Conservation (phyloP, 2,329 filamentous ascomycete species). For the Fusarium brevicatenulatum region DNA sequence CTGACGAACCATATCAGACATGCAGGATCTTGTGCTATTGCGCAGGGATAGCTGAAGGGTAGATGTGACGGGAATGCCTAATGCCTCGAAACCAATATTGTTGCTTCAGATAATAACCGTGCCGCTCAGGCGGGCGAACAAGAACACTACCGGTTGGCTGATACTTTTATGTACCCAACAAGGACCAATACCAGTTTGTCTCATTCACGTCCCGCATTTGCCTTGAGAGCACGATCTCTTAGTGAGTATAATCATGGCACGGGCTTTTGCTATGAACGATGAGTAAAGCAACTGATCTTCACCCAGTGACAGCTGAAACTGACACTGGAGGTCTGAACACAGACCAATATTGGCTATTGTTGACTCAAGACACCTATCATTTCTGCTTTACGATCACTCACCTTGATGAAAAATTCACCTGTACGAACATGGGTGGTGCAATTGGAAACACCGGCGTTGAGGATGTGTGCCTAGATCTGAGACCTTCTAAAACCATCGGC, state of each 20-base stretch:
- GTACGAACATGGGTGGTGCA: conserved; percentile 7
- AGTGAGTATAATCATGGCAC: neutral
- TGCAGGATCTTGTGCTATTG: neutral
- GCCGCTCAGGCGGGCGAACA: neutral
- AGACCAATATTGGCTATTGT: neutral
- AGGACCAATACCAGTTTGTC: neutral
- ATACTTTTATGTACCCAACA: too few species aligned
- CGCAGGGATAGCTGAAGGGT: neutral
- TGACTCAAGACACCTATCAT: neutral
- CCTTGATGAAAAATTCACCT: neutral
- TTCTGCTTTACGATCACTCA: conserved; percentile 1
- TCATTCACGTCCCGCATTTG: neutral
- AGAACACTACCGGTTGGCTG: neutral
- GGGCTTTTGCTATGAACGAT: neutral
- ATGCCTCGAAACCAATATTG: neutral
- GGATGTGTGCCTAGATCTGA: conserved; percentile 25
- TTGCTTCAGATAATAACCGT: neutral
- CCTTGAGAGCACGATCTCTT: neutral
- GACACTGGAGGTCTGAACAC: neutral
- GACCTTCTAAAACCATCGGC: conserved; percentile 19
- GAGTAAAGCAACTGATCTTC: neutral
- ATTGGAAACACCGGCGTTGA: conserved; percentile 40
- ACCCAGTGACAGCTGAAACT: conserved; percentile 2
- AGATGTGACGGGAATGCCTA: neutral
- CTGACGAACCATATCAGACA: conserved; percentile 7